Percentiles rank a stretch among this genome's conserved stretches.
Evolutionary conservation across 2,329 filamentous ascomycete species (phyloP).

Genomic region (Diplodia intermedia): DNA sequence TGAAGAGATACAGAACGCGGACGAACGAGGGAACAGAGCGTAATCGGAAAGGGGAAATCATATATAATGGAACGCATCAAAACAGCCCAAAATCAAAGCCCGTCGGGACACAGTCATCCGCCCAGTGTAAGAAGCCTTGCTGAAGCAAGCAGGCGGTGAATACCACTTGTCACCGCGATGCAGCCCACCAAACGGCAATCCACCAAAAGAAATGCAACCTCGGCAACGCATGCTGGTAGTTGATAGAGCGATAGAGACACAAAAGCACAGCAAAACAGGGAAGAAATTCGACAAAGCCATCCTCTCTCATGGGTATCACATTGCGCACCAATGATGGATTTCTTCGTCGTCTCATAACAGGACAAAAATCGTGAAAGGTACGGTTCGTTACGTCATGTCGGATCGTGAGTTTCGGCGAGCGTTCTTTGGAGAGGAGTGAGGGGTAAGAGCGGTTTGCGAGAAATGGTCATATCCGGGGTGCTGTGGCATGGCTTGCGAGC

Average conservation of each 20-base stretch:
- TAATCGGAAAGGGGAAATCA: background rate
- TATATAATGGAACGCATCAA: background rate
- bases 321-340: conserved; percentile 40
- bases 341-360: conserved; percentile 38
- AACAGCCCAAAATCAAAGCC: conserved; percentile 4
- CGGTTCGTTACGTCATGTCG: conserved; percentile 34
- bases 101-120: conserved; percentile 14
- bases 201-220: conserved; percentile 18
- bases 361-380: conserved; percentile 33
- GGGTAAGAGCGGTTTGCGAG: conserved; percentile 10
- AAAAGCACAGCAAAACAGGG: conserved; percentile 21
- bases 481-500: conserved; percentile 7
- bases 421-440: conserved; percentile 8
- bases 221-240: conserved; percentile 19
- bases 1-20: background rate
- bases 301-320: conserved; percentile 42
- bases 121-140: conserved; percentile 22
- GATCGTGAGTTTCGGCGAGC: conserved; percentile 30
- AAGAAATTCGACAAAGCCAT: conserved; percentile 37
- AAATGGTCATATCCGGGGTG: conserved; percentile 33
- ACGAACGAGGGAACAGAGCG: background rate
- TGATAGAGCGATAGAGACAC: conserved; percentile 6
- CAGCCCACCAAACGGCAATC: background rate
- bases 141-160: conserved; percentile 20
- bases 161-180: conserved; percentile 19